Base-by-base conservation (phyloP, 2,329 filamentous ascomycete species). In the Leptographium procerum region DNA sequence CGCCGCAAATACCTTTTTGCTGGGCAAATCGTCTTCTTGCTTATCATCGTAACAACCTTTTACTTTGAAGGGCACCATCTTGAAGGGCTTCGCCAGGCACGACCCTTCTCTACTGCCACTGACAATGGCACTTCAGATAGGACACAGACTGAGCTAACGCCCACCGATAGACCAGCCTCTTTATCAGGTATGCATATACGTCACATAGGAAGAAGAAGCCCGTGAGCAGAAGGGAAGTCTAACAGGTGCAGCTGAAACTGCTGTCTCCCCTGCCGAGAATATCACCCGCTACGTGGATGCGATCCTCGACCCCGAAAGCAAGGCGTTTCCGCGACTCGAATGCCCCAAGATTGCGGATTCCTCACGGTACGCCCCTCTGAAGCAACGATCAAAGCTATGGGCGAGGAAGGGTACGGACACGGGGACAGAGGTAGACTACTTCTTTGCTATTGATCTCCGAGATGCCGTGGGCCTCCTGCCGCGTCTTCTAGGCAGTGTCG, bases 401-500 rank as follows among this genome's bases (percentile, higher is more conserved):
- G 43, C n/a, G n/a, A 14, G 31, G n/a, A 19, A 26, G 4, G 16
- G 13, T 11, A 28, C 9, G 13, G 16, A 26, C 22, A 28, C 9
- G 13, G 22, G 9, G 22, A 19, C 24, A 1, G n/a, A 51, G 6
- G 52, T 63, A 10, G 2, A 68, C 2, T 81, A 76, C 65, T 78
- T 78, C 65, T 81, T 84, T 60, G 78, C 79, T 0, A 68, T 84
- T 31, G 72, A 83, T 61, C 65, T 83, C 16, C 72, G 75, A 36
- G 66, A 82, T 58, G 71, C 71, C 56, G 63, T 72, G 2, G 52
- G 65, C 0, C 63, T 82, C 3, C 72, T 83, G 8, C 75, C 79
- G 0, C 74, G 76, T 1, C 69, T 83, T 1, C 64, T 84, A 13
- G 76, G 78, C 1, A 78, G 76, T 31, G 70, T 83, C 11, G 60